These are phyloP conservation scores for Didymella pinodella DNA, from an alignment of 2,329 filamentous ascomycete genomes.

Conservation along the genomic window DNA sequence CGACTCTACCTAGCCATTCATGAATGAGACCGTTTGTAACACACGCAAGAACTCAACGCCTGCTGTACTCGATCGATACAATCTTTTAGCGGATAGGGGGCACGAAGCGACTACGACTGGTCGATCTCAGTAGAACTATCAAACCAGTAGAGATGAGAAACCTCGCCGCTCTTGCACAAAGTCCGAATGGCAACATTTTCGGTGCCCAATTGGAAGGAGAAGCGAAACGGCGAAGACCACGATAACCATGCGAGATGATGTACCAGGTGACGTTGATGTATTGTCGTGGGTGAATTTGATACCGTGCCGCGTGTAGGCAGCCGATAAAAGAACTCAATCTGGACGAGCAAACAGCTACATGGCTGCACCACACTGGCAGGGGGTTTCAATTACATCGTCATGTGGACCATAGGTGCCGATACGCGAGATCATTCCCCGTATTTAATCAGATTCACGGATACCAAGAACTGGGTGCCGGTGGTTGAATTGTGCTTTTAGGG, in stretches of 20 bases:
- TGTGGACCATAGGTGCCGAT: not conserved
- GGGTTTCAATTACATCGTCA: not conserved
- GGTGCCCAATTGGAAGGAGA: not conserved
- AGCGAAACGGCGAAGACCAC: not conserved
- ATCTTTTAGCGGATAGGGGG: not conserved
- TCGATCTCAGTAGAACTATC: too few relatives aligned
- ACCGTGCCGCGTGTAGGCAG: not conserved
- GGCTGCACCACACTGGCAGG: not conserved
- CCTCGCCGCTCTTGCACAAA: not conserved
- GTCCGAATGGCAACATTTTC: not conserved
- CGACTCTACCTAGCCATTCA: too few relatives aligned
- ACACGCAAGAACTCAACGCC: too few relatives aligned
- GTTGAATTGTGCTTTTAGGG: not conserved
- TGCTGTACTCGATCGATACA: too few relatives aligned
- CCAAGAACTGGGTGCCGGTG: not conserved
- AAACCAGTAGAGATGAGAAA: not conserved
- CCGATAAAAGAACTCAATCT: not conserved
- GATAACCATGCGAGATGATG: not conserved
- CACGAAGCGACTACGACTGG: not conserved
- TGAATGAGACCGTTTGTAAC: too few relatives aligned
- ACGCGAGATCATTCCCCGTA: not conserved
- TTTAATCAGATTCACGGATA: not conserved
- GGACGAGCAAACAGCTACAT: not conserved
- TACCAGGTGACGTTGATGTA: not conserved
- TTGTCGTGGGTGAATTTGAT: not conserved